Evolutionary conservation across 768 basidiomycete genomes (phyloP), one percentile per base, ranked within the genome.

Genomic region (Phanerochaete carnosa): DNA sequence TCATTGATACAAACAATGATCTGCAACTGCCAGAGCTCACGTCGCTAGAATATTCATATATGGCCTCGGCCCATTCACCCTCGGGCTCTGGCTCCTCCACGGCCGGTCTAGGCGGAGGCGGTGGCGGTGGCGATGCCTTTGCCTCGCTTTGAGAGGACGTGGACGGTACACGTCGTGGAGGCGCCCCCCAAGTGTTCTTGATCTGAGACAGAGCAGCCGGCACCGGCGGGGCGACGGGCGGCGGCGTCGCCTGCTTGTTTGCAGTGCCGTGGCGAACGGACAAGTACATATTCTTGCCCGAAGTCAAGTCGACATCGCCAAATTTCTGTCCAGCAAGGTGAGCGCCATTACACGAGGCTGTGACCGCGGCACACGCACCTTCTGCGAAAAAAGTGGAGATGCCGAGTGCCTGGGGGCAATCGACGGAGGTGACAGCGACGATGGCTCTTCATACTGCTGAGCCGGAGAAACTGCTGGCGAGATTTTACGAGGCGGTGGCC

Each of bases 1-100:
- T 25, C 5, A 49, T 1, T 19, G 51, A 19, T 7, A 19, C 13
- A 30, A 37, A 13, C 39, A 55, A 29, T 45, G 19, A 50, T 62
- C 3, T 30, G 45, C 0, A 5, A 15, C n/a, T n/a, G n/a, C n/a
- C n/a, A n/a, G n/a, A n/a, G 63, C 74, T 43, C 64, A 91, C 90
- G 66, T 76, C 75, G 54, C 89, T 86, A 45, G 75, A 75, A 74
- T 89, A 93, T 61, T 89, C 90, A 67, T 92, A 93, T 71, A 90
- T 65, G 4, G 78, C 91, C 66, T 92, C 85, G 16, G 83, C 89
- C 91, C 91, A 93, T 62, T 89, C 87, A 3, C 88, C 89, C 47
- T 77, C 76, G 2, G 69, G 68, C 63, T 76, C 76, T 11, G 67
- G 70, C 56, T 71, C 70, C 60, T 74, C 72, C 32, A 72, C 74